Evolutionary conservation across 495 filamentous ascomycete genomes (phyloP).

Genomic region (Hyaloscypha bicolor): DNA sequence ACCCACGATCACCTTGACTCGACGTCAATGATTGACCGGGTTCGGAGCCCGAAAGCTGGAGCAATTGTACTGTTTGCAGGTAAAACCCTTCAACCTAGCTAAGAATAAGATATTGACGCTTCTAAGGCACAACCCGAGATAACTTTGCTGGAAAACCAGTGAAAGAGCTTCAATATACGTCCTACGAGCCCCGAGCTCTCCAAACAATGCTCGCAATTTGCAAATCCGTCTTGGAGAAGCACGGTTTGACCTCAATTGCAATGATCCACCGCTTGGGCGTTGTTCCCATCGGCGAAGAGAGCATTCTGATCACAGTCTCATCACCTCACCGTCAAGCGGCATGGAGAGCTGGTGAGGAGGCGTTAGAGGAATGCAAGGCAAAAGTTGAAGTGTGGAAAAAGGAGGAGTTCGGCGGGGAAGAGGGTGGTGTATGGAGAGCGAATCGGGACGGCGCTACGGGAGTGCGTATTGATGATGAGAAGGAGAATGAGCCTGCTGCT

Average conservation of each 20-base stretch:
- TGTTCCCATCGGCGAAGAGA: conserved; percentile 88
- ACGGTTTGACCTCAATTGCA: conserved; percentile 68
- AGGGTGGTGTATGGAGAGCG: conserved; percentile 84
- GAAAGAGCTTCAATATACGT: conserved; percentile 74
- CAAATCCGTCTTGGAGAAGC: conserved; percentile 52
- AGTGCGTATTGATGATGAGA: conserved; percentile 29
- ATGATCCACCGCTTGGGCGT: conserved; percentile 86
- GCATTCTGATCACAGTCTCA: conserved; percentile 87
- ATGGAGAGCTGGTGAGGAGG: conserved; percentile 88
- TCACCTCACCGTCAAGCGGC: conserved; percentile 84
- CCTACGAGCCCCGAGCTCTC: conserved; percentile 78
- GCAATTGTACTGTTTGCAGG: conserved; percentile 88
- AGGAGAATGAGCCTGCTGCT: conserved; percentile 5
- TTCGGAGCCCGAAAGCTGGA: conserved; percentile 79
- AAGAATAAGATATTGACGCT: conserved; percentile 1
- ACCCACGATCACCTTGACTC: conserved; percentile 67
- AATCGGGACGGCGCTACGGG: conserved; percentile 77
- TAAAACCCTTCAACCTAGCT: conserved; percentile 32
- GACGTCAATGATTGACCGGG: conserved; percentile 59
- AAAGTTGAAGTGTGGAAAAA: conserved; percentile 93
- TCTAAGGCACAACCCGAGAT: conserved; percentile 80
- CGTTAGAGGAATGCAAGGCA: conserved; percentile 83
- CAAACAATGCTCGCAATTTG: conserved; percentile 75
- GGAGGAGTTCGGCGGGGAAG: conserved; percentile 78
- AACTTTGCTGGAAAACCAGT: conserved; percentile 77